phyloP scores from a whole-genome alignment of 2,329 filamentous ascomycete genomes.

The Trichophyton schoenleinii region DNA sequence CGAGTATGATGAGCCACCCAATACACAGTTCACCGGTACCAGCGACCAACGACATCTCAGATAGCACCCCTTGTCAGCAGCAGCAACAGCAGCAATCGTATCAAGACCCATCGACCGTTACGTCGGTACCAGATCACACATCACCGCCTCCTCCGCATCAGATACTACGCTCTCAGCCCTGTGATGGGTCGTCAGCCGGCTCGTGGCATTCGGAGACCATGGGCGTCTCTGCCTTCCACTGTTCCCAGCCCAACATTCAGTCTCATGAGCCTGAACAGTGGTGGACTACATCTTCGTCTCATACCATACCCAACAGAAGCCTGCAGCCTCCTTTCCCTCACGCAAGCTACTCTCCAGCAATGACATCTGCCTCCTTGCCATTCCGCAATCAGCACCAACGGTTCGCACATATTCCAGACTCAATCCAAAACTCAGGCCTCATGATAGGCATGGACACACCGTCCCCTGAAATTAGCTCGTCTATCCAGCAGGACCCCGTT shows the following conservation, averaged over 20 bases:
- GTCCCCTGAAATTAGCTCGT: slow-evolving; percentile 21
- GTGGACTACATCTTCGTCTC: slow-evolving; percentile 25
- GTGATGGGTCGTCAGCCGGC: slow-evolving; percentile 27
- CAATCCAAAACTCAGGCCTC: slow-evolving; percentile 27
- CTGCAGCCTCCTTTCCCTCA: slow-evolving; percentile 24
- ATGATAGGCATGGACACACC: slow-evolving; percentile 30
- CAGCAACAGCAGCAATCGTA: slow-evolving; percentile 18
- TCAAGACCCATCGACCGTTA: slow-evolving; percentile 21
- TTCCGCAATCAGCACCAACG: slow-evolving; percentile 23
- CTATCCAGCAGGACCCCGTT: slow-evolving; percentile 15
- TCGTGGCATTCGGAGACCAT: slow-evolving; percentile 33
- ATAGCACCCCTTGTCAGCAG: slow-evolving; percentile 11
- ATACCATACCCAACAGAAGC: slow-evolving; percentile 20
- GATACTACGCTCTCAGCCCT: slow-evolving; percentile 28
- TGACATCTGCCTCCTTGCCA: slow-evolving; percentile 18
- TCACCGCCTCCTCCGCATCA: slow-evolving; percentile 28
- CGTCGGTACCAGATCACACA: slow-evolving; percentile 23
- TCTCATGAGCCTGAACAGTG: slow-evolving; percentile 27
- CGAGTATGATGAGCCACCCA: slow-evolving; percentile 21
- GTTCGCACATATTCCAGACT: slow-evolving; percentile 21
- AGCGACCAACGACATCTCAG: slow-evolving; percentile 20
- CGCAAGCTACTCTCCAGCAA: slow-evolving; percentile 23
- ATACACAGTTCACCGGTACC: slow-evolving; percentile 25
- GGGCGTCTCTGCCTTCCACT: slow-evolving; percentile 25
- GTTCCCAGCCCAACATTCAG: slow-evolving; percentile 27